Evolutionary conservation across 1,284 basidiomycete species (phyloP), one percentile per base, ranked within the genome.

Genomic region (Boletus mariae): DNA sequence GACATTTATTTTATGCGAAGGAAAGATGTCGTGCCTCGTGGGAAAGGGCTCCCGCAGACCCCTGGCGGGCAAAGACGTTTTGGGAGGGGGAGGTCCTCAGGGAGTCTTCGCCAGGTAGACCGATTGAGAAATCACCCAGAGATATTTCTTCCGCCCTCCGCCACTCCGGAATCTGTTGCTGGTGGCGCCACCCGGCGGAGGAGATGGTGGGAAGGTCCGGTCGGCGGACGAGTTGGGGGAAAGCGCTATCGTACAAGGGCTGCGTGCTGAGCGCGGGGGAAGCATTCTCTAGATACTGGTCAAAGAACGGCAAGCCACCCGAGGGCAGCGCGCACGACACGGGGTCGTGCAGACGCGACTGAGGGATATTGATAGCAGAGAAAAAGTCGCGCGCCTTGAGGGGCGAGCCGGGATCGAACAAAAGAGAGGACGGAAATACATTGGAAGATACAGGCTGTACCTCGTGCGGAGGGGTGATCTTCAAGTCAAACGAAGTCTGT

Each of bases 401-500:
- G 29, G 76, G 71, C 29, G 73, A 71, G 46, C 63, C 63, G 34
- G 73, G 71, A 47, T 80, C 80, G 48, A 78, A 75, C 50, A 78
- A 65, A 47, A 79, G 63, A 54, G 65, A 69, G 31, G 68, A 59
- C 58, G 71, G 55, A 64, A 60, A 63, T 68, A 76, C 37, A 61
- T 47, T 55, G 54, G 62, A 52, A 41, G 57, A 54, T 9, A 64
- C 62, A 50, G 72, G 66, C 44, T 66, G 62, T 45, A 76, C 68
- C 46, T 84, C 83, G 59, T 79, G 81, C 17, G 76, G 70, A 38
- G 75, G 69, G 56, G 76, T 74, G 47, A 80, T 61, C 64, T 83
- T 84, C 49, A 75, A 64, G 56, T 85, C 82, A 60, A 83, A 81
- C 29, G 76, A 68, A 51, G 70, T 60, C 59, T 80, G 78, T 51